Evolutionary conservation across 352 stramenopile species (phyloP).

Genomic region (Phytophthora rubi): DNA sequence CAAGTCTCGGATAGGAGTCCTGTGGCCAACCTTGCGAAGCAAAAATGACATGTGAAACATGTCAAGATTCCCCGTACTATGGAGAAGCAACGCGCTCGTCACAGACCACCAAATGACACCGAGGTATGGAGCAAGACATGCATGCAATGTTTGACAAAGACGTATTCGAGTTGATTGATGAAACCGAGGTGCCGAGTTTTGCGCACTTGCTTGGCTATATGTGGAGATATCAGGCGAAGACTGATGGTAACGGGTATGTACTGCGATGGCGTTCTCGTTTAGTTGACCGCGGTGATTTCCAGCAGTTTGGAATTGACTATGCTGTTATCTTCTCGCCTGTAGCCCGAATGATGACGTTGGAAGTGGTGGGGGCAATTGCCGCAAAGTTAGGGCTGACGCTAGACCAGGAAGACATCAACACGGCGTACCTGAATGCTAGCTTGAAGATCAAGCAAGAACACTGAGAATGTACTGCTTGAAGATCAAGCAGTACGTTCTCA

Average conservation of each 20-base stretch:
- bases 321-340: not conserved
- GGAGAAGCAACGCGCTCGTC: not conserved
- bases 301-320: conserved; percentile 14
- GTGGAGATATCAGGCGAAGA: not conserved
- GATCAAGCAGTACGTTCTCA: not conserved
- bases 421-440: not conserved
- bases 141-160: not conserved
- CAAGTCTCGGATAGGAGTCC: not conserved
- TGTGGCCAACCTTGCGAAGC: not conserved
- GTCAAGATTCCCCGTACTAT: not conserved
- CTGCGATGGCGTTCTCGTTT: not conserved
- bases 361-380: not conserved
- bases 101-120: not conserved
- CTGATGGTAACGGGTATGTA: not conserved
- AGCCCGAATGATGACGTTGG: not conserved
- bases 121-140: not conserved
- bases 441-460: not conserved
- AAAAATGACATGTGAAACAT: not conserved
- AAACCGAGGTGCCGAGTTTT: not conserved
- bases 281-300: conserved; percentile 3
- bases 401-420: not conserved
- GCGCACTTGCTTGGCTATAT: not conserved
- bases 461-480: not conserved
- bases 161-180: not conserved
- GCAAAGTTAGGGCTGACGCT: not conserved